A percentile compares a stretch with the other conserved stretches of the same genome.
phyloP scores from a whole-genome alignment of 2,329 filamentous ascomycete species.

The Xylariaceae sp. region DNA sequence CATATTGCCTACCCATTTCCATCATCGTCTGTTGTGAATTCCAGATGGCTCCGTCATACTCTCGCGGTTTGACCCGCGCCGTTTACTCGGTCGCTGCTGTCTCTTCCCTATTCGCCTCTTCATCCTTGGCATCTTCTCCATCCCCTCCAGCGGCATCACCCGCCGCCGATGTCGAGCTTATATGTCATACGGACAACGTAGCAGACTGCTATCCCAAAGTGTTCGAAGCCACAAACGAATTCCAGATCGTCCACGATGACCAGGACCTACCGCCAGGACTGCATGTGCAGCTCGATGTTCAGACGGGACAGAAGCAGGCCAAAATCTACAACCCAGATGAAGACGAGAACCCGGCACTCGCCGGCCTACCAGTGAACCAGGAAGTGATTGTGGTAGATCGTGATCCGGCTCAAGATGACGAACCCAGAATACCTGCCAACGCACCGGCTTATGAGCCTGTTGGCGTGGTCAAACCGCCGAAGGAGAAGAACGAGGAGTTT shows the following conservation, averaged over 20 bases:
- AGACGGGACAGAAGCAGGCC: constrained; percentile 59
- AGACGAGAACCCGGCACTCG: constrained; percentile 37
- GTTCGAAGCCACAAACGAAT: constrained; percentile 60
- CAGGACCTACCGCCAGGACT: constrained; percentile 61
- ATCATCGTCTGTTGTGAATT: not conserved
- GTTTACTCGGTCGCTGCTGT: constrained; percentile 17
- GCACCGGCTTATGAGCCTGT: constrained; percentile 54
- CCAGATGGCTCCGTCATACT: constrained; percentile 16
- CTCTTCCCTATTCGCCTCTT: constrained; percentile 19
- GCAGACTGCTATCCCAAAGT: constrained; percentile 61
- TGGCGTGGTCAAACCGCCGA: constrained; percentile 52
- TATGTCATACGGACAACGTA: constrained; percentile 57
- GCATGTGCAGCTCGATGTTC: constrained; percentile 61
- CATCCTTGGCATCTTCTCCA: constrained; percentile 28
- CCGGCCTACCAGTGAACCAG: constrained; percentile 48
- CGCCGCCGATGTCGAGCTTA: constrained; percentile 47
- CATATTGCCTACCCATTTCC: not conserved
- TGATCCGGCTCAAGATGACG: constrained; percentile 31
- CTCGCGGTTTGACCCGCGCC: constrained; percentile 15
- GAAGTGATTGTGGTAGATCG: constrained; percentile 52
- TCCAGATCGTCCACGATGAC: constrained; percentile 57
- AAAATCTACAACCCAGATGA: constrained; percentile 59
- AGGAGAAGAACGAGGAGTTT: constrained; percentile 38
- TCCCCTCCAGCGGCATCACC: constrained; percentile 31
- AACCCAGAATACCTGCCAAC: constrained; percentile 39